Conservation (phyloP, 2,329 filamentous ascomycete genomes). For the Ceratocystis colombiana region DNA sequence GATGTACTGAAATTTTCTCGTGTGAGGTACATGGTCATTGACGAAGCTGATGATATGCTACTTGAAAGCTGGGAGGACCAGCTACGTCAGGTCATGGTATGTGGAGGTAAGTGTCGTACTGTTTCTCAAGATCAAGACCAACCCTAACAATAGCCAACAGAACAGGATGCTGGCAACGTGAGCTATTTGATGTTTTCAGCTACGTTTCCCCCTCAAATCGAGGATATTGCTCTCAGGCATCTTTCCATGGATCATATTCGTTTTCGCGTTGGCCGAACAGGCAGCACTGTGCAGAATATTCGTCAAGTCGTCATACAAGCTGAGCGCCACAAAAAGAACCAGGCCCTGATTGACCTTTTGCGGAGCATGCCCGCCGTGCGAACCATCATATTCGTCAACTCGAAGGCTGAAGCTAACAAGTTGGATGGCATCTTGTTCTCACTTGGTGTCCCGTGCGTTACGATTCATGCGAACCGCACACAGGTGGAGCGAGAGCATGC, state of each 20-base stretch:
- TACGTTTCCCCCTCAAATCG: slow-evolving; percentile 75
- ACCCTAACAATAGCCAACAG: slow-evolving; percentile 37
- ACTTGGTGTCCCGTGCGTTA: slow-evolving; percentile 66
- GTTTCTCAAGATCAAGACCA: not conserved
- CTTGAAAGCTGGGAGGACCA: slow-evolving; percentile 67
- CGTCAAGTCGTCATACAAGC: slow-evolving; percentile 63
- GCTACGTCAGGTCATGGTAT: slow-evolving; percentile 50
- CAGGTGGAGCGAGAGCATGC: slow-evolving; percentile 89
- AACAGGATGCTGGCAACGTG: slow-evolving; percentile 60
- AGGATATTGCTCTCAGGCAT: slow-evolving; percentile 65
- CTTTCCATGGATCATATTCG: slow-evolving; percentile 65
- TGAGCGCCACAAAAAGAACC: slow-evolving; percentile 55
- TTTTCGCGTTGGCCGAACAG: slow-evolving; percentile 77
- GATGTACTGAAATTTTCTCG: slow-evolving; percentile 61
- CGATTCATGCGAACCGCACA: slow-evolving; percentile 77
- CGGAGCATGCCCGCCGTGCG: slow-evolving; percentile 59
- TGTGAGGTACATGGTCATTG: slow-evolving; percentile 71
- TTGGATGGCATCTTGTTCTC: slow-evolving; percentile 85
- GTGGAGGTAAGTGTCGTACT: slow-evolving; percentile 28
- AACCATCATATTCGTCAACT: slow-evolving; percentile 85
- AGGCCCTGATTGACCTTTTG: slow-evolving; percentile 63
- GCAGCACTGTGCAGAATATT: slow-evolving; percentile 74
- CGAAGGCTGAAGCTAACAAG: slow-evolving; percentile 65
- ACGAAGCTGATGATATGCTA: slow-evolving; percentile 93
- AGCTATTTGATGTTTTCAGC: slow-evolving; percentile 82